Evolutionary conservation across 352 stramenopile genomes (phyloP).

Genomic region (Pythium dissotocum): DNA sequence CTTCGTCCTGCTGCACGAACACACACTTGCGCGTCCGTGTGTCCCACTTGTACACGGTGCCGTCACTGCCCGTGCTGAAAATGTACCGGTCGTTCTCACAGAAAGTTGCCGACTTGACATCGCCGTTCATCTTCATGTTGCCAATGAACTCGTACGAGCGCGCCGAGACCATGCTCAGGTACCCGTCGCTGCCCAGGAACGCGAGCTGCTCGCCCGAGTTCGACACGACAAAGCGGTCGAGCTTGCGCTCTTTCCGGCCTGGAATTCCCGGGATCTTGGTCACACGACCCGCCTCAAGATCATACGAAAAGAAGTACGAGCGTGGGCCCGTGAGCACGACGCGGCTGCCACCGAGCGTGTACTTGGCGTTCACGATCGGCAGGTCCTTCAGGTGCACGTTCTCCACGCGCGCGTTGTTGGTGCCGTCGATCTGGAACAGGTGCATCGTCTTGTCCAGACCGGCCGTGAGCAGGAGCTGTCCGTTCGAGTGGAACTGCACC

Average conservation of each 20-base stretch:
- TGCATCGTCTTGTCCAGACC: slow-evolving; percentile 93
- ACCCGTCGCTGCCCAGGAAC: slow-evolving; percentile 95
- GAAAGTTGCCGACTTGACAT: slow-evolving; percentile 89
- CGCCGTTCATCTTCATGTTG: slow-evolving; percentile 97
- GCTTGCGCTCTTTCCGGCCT: slow-evolving; percentile 90
- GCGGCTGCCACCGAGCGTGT: slow-evolving; percentile 72
- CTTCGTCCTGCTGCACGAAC: slow-evolving; percentile 82
- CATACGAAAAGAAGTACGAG: slow-evolving; percentile 97
- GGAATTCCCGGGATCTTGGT: slow-evolving; percentile 90
- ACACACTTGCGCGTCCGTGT: slow-evolving; percentile 85
- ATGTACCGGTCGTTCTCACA: slow-evolving; percentile 92
- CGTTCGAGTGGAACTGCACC: slow-evolving; percentile 89
- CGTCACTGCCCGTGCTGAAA: slow-evolving; percentile 93
- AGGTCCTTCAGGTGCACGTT: slow-evolving; percentile 91
- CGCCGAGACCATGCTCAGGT: slow-evolving; percentile 92
- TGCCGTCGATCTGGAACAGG: slow-evolving; percentile 92
- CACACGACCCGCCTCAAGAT: slow-evolving; percentile 91
- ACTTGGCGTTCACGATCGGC: slow-evolving; percentile 87
- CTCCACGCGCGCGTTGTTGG: slow-evolving; percentile 86
- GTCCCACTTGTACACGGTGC: slow-evolving; percentile 97
- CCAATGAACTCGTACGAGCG: slow-evolving; percentile 93
- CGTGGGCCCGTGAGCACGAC: slow-evolving; percentile 92
- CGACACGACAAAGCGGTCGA: slow-evolving; percentile 91
- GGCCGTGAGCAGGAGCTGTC: slow-evolving; percentile 86
- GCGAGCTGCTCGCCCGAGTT: slow-evolving; percentile 89